Percentiles rank a stretch among this genome's conserved stretches.
Evolutionary conservation across 495 filamentous ascomycete species (phyloP).

Genomic region (Talaromyces ruber): DNA sequence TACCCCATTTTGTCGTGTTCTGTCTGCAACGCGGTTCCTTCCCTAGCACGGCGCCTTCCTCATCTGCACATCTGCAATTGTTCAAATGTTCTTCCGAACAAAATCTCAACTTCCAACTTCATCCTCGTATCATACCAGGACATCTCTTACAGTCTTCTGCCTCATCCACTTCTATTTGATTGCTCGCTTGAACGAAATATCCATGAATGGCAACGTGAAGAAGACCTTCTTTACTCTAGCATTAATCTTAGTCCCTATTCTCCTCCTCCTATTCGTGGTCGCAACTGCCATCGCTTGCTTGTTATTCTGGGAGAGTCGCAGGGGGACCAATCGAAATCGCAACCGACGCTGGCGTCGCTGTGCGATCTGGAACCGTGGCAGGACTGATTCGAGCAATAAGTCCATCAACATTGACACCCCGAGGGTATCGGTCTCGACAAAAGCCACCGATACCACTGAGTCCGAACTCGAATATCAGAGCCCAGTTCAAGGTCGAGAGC

Average conservation of each 20-base stretch:
- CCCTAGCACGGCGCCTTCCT: background rate
- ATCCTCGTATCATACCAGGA: background rate
- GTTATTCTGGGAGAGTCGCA: constrained; percentile 23
- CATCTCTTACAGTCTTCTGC: background rate
- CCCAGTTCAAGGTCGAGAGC: constrained; percentile 13
- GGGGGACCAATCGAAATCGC: background rate
- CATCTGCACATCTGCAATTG: background rate
- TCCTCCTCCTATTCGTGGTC: constrained; percentile 34
- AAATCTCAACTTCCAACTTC: background rate
- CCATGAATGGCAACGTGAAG: constrained; percentile 23
- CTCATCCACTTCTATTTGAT: background rate
- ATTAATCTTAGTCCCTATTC: constrained; percentile 48
- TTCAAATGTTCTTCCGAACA: background rate
- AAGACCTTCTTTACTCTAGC: constrained; percentile 34
- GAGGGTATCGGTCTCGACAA: constrained; percentile 10
- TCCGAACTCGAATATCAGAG: constrained; percentile 9
- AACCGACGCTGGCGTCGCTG: background rate
- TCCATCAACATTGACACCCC: constrained; percentile 12
- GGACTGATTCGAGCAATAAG: constrained; percentile 8
- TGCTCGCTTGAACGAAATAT: constrained; percentile 14
- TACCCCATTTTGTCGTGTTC: background rate
- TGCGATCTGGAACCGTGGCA: constrained; percentile 6
- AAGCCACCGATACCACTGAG: constrained; percentile 15
- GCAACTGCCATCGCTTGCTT: constrained; percentile 38
- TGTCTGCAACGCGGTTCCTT: background rate